These are phyloP conservation scores for Populus tremula DNA, from an alignment of 345 rosid species.

Conservation along the genomic window DNA sequence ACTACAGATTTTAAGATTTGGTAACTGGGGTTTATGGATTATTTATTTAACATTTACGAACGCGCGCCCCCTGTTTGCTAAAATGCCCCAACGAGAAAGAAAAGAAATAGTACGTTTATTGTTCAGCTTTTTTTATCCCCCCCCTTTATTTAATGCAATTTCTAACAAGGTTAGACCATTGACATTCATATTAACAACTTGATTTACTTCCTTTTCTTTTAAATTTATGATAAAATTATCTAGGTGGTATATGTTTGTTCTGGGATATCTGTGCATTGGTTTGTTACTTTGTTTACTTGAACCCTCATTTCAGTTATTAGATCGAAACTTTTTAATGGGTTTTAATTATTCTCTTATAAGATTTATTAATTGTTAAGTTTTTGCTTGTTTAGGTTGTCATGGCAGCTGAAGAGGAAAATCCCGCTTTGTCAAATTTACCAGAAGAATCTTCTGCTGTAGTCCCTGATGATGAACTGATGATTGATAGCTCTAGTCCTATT, in stretches of 20 bases:
- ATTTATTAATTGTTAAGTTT: not conserved
- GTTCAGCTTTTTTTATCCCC: not conserved
- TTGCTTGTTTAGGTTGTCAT: slow-evolving; percentile 33
- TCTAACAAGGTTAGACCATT: not conserved
- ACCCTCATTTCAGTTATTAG: not conserved
- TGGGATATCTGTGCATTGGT: not conserved
- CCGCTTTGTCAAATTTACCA: slow-evolving; percentile 25
- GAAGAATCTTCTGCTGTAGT: slow-evolving; percentile 36
- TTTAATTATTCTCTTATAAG: not conserved
- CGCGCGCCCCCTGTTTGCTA: not conserved
- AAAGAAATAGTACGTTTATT: not conserved
- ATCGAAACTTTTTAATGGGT: not conserved
- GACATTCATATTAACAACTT: not conserved
- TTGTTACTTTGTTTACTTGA: not conserved
- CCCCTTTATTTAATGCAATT: not conserved
- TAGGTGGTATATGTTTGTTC: not conserved
- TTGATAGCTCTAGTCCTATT: slow-evolving; percentile 29
- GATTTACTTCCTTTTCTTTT: not conserved
- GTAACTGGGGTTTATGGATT: not conserved
- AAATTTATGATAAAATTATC: not conserved
- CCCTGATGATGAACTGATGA: slow-evolving; percentile 29
- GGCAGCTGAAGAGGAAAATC: slow-evolving; percentile 61
- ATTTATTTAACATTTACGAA: too few relatives aligned
- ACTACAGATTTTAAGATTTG: not conserved
- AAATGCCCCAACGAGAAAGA: not conserved